Conservation (phyloP, 495 filamentous ascomycete species). For the Tetracladium setigerum region DNA sequence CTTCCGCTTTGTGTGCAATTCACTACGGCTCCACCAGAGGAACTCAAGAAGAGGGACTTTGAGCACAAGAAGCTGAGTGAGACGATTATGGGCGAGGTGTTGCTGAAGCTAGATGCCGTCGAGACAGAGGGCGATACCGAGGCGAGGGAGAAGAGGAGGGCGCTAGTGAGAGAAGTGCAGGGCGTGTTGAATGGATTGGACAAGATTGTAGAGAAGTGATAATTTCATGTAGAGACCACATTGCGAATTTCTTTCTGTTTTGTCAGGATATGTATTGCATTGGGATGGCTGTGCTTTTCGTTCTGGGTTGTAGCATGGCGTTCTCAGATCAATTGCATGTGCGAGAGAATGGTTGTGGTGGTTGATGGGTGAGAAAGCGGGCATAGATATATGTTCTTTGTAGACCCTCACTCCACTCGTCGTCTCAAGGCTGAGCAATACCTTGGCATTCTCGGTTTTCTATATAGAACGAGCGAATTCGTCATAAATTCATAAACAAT, state of each 20-base stretch:
- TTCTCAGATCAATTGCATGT: slow-evolving; percentile 3
- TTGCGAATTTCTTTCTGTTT: slow-evolving; percentile 12
- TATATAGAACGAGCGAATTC: no score
- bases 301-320: slow-evolving; percentile 9
- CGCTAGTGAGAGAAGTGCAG: slow-evolving; percentile 71
- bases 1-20: slow-evolving; percentile 61
- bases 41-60: slow-evolving; percentile 62
- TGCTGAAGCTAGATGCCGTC: slow-evolving; percentile 81
- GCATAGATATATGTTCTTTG: no score
- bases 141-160: slow-evolving; percentile 59
- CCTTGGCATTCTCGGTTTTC: no score
- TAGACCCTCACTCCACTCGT: no score
- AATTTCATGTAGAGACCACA: neutral
- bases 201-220: slow-evolving; percentile 12
- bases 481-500: no score
- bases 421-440: no score
- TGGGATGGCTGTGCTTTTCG: neutral
- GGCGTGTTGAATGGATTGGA: slow-evolving; percentile 57
- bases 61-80: slow-evolving; percentile 78
- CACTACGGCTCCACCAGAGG: slow-evolving; percentile 55
- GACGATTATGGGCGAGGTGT: slow-evolving; percentile 71
- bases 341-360: no score
- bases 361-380: no score
- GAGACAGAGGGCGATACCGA: slow-evolving; percentile 62
- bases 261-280: slow-evolving; percentile 5